These are phyloP conservation scores for Verbena officinalis DNA, from an alignment of 257 asterid genomes.

Conservation along the genomic window DNA sequence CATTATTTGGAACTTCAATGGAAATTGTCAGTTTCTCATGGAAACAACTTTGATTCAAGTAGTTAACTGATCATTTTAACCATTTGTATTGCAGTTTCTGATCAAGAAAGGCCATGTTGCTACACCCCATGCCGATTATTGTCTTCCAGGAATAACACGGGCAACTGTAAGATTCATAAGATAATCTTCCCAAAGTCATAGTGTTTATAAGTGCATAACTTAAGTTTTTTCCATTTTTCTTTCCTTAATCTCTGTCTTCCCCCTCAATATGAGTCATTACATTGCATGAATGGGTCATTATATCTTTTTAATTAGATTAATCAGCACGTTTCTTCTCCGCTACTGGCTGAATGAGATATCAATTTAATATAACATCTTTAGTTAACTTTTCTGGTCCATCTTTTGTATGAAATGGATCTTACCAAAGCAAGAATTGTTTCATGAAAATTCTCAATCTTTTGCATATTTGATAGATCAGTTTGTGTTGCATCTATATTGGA, in stretches of 20 bases:
- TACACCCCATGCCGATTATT: slow-evolving; percentile 83
- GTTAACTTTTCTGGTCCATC: neutral
- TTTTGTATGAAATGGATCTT: neutral
- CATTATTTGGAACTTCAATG: slow-evolving; percentile 12
- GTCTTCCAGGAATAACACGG: slow-evolving; percentile 88
- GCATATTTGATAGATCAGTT: neutral
- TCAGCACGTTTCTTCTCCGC: too few species aligned
- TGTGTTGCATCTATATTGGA: slow-evolving; percentile 3
- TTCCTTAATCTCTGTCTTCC: neutral
- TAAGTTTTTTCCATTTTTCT: neutral
- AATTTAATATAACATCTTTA: neutral
- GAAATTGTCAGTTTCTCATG: neutral
- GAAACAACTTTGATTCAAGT: neutral
- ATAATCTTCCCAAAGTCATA: slow-evolving; percentile 11
- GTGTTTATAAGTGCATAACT: slow-evolving; percentile 6
- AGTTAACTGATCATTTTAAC: neutral
- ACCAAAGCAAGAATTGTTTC: neutral
- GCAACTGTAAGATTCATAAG: slow-evolving; percentile 58
- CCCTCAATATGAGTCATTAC: neutral
- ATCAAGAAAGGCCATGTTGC: slow-evolving; percentile 75
- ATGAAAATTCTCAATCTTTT: neutral
- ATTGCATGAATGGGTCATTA: neutral
- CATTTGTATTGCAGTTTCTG: slow-evolving; percentile 57
- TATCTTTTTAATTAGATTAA: neutral
- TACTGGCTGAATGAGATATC: neutral